These are phyloP conservation scores for Nadsonia starkeyi-henricii DNA, from an alignment of 1,139 yeast species.

Conservation along the genomic window DNA sequence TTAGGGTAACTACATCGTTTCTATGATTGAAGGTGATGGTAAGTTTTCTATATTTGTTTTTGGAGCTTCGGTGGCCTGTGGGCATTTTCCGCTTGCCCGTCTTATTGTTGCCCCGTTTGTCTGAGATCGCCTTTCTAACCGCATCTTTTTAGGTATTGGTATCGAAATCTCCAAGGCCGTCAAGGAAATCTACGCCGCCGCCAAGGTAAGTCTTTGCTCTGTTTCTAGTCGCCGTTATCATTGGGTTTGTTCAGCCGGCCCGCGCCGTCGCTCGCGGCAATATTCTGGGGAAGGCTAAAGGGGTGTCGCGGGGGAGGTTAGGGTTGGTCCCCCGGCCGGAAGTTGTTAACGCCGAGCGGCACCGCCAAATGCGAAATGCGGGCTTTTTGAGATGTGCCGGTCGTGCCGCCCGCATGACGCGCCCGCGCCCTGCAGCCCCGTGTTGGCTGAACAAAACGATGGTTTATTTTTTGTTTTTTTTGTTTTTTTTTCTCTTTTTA, in stretches of 20 bases:
- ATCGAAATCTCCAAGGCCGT: constrained; percentile 89
- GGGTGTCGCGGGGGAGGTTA: not conserved
- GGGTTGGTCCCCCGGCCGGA: not conserved
- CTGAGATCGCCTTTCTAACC: too few relatives aligned
- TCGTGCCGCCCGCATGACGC: not conserved
- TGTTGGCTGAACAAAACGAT: too few relatives aligned
- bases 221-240: not conserved
- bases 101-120: too few relatives aligned
- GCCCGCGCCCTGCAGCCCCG: not conserved
- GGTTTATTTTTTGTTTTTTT: too few relatives aligned
- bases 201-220: constrained; percentile 27
- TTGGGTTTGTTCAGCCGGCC: not conserved
- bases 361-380: too few relatives aligned
- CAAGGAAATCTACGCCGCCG: constrained; percentile 81
- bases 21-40: constrained; percentile 97
- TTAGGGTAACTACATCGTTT: constrained; percentile 56
- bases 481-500: too few relatives aligned
- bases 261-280: too few relatives aligned
- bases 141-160: constrained; percentile 55
- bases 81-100: too few relatives aligned
- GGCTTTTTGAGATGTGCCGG: not conserved
- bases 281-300: not conserved
- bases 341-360: not conserved
- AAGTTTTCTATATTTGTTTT: not conserved
- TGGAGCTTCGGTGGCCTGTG: too few relatives aligned